Conservation (phyloP, 345 rosid genomes). For the Psidium friedrichsthalianum region DNA sequence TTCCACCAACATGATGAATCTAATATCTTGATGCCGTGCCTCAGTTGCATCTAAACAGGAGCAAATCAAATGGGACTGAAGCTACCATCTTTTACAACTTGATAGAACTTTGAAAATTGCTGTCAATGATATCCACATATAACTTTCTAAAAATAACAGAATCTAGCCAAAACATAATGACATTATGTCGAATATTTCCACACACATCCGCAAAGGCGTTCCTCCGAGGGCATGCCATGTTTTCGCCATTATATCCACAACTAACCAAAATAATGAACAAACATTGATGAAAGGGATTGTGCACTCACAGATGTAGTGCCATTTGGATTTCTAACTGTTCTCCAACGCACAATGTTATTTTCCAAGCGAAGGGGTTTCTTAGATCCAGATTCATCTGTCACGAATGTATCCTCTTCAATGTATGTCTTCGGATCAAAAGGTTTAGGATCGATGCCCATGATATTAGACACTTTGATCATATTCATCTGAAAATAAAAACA, state of each 20-base stretch:
- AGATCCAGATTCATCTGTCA: conserved; percentile 76
- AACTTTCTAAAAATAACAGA: background rate
- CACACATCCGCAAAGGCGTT: background rate
- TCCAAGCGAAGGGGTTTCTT: conserved; percentile 74
- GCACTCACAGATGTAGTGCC: conserved; percentile 69
- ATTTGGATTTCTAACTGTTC: conserved; percentile 54
- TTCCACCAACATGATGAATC: background rate
- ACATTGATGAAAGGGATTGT: conserved; percentile 2
- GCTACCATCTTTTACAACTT: background rate
- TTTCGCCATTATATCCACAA: background rate
- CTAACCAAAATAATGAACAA: background rate
- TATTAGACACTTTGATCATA: conserved; percentile 88
- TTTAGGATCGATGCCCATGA: conserved; percentile 93
- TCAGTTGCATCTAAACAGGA: background rate
- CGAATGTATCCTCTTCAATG: conserved; percentile 84
- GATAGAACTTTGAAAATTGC: background rate
- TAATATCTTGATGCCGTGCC: background rate
- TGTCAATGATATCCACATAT: background rate
- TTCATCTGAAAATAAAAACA: conserved; percentile 54
- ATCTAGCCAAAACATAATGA: background rate
- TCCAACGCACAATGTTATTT: conserved; percentile 90
- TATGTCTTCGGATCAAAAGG: conserved; percentile 91
- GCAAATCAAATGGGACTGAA: background rate
- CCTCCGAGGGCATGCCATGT: background rate
- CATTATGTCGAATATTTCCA: background rate